phyloP scores from a whole-genome alignment of 1,284 basidiomycete species.

The Ganoderma lucidum region DNA sequence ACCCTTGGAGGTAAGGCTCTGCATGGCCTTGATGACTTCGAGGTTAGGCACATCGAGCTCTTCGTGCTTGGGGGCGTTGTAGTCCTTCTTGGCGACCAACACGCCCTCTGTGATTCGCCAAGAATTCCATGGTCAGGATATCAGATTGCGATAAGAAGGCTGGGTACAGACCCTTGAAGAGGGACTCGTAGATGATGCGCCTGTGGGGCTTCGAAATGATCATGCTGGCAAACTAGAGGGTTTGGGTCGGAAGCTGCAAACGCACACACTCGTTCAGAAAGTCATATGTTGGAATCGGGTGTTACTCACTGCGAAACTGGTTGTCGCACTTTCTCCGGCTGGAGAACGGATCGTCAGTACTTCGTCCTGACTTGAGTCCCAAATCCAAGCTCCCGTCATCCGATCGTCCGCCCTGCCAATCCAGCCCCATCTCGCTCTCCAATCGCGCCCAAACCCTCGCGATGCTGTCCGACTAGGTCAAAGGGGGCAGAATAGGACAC shows the following conservation, averaged over 20 bases:
- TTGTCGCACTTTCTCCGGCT: slow-evolving; percentile 47
- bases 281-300: background rate
- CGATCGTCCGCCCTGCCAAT: slow-evolving; percentile 34
- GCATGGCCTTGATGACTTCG: slow-evolving; percentile 99
- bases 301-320: slow-evolving; percentile 43
- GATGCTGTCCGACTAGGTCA: slow-evolving; percentile 19
- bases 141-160: too few species aligned
- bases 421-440: slow-evolving; percentile 37
- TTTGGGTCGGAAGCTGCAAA: slow-evolving; percentile 52
- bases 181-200: slow-evolving; percentile 93
- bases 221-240: slow-evolving; percentile 66
- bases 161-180: slow-evolving; percentile 88
- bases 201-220: slow-evolving; percentile 87
- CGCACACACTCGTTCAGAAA: background rate
- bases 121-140: slow-evolving; percentile 11
- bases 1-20: slow-evolving; percentile 95
- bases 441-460: slow-evolving; percentile 20
- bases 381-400: slow-evolving; percentile 37
- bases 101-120: slow-evolving; percentile 82
- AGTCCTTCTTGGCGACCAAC: slow-evolving; percentile 99
- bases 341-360: slow-evolving; percentile 36
- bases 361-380: slow-evolving; percentile 9
- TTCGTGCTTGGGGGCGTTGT: slow-evolving; percentile 96
- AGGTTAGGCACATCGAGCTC: slow-evolving; percentile 98
- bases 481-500: slow-evolving; percentile 33